A percentile compares a stretch with the other conserved stretches of the same genome.
These are phyloP conservation scores for Aspergillus alliaceus DNA, from an alignment of 2,329 filamentous ascomycete species.

Conservation along the genomic window DNA sequence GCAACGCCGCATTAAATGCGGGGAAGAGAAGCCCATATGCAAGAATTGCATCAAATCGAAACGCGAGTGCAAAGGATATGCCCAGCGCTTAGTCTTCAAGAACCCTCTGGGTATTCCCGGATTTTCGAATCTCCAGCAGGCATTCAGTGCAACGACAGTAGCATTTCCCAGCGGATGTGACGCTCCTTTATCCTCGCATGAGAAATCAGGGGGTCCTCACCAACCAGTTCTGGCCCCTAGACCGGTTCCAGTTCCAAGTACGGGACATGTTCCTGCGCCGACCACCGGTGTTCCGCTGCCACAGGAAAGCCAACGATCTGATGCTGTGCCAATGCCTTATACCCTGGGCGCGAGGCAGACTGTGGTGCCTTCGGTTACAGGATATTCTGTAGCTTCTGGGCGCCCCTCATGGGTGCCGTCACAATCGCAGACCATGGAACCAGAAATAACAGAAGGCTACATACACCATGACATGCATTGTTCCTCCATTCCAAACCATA, in stretches of 20 bases:
- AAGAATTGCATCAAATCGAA: conserved; percentile 50
- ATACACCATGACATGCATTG: not conserved
- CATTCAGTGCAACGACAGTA: conserved; percentile 16
- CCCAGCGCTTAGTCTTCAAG: conserved; percentile 43
- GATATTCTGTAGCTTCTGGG: not conserved
- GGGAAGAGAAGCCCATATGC: conserved; percentile 66
- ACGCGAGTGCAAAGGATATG: conserved; percentile 46
- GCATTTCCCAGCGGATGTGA: conserved; percentile 23
- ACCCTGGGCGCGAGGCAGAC: conserved; percentile 6
- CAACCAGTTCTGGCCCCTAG: conserved; percentile 36
- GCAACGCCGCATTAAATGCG: conserved; percentile 94
- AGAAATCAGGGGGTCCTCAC: conserved; percentile 29
- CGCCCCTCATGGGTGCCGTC: not conserved
- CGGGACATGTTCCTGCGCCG: conserved; percentile 12
- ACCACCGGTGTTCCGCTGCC: conserved; percentile 2
- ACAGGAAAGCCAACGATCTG: not conserved
- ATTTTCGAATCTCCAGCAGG: conserved; percentile 18
- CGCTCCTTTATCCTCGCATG: conserved; percentile 23
- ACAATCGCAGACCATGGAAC: not conserved
- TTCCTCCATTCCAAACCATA: not conserved
- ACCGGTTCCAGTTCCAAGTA: conserved; percentile 16
- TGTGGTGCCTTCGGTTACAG: not conserved
- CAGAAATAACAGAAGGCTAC: not conserved
- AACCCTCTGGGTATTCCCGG: conserved; percentile 38
- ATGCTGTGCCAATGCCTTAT: conserved; percentile 19